phyloP scores from a whole-genome alignment of 345 rosid species.

The Murraya paniculata region DNA sequence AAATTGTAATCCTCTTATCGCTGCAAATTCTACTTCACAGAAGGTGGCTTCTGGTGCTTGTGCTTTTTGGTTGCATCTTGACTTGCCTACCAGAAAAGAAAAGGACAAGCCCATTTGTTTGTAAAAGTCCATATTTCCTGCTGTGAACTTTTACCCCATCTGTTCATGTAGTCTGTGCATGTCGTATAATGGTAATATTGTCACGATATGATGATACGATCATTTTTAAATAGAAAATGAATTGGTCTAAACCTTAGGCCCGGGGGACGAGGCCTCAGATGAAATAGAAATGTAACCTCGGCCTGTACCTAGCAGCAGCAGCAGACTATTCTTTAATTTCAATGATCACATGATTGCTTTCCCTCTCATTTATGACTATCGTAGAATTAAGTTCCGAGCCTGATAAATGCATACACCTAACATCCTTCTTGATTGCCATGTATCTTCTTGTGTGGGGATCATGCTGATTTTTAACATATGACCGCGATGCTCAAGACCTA shows the following conservation, averaged over 20 bases:
- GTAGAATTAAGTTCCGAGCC: not conserved
- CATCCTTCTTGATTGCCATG: not conserved
- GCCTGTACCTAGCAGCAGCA: not conserved
- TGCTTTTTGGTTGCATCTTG: conserved; percentile 28
- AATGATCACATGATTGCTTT: not conserved
- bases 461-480: not conserved
- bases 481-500: too few relatives aligned
- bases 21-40: conserved; percentile 6
- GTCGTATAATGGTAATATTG: not conserved
- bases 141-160: not conserved
- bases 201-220: too few relatives aligned
- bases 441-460: too few relatives aligned
- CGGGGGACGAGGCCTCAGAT: too few relatives aligned
- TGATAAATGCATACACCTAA: not conserved
- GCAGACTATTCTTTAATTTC: not conserved
- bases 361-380: not conserved
- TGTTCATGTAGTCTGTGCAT: not conserved
- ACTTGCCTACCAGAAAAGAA: conserved; percentile 30
- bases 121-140: not conserved
- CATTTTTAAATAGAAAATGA: not conserved
- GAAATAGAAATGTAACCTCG: not conserved
- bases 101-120: conserved; percentile 16
- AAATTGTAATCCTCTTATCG: not conserved
- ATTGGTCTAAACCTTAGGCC: not conserved
- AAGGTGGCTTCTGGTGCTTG: conserved; percentile 18